Conservation (phyloP, 2,329 filamentous ascomycete genomes). For the Colletotrichum tanaceti region DNA sequence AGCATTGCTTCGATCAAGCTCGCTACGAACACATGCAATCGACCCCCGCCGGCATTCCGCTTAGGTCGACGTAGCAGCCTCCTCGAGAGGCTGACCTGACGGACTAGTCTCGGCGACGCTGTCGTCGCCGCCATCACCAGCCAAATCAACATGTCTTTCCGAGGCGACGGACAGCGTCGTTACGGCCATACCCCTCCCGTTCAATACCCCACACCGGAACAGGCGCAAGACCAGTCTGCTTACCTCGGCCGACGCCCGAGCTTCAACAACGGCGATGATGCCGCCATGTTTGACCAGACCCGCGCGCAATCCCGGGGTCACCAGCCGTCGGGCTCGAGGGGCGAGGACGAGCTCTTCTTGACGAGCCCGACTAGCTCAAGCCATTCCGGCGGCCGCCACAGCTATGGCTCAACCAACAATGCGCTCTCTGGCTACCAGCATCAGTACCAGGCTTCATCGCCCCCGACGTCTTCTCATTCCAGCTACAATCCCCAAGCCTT, state of each 20-base stretch:
- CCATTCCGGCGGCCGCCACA: slow-evolving; percentile 46
- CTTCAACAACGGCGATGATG: slow-evolving; percentile 82
- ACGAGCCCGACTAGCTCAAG: slow-evolving; percentile 56
- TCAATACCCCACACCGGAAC: slow-evolving; percentile 67
- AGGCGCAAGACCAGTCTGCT: slow-evolving; percentile 51
- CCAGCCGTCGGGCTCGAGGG: slow-evolving; percentile 48
- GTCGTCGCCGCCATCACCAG: not conserved
- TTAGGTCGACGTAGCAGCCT: slow-evolving; percentile 33
- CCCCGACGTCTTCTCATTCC: slow-evolving; percentile 59
- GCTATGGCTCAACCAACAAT: slow-evolving; percentile 58
- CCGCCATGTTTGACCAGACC: slow-evolving; percentile 51
- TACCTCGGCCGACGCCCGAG: slow-evolving; percentile 70
- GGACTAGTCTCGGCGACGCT: slow-evolving; percentile 6
- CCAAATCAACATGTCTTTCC: slow-evolving; percentile 67
- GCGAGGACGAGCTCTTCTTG: slow-evolving; percentile 74
- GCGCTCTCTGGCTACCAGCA: slow-evolving; percentile 65
- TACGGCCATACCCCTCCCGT: slow-evolving; percentile 76
- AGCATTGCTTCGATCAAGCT: slow-evolving; percentile 20
- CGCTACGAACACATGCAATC: slow-evolving; percentile 33
- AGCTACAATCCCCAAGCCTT: slow-evolving; percentile 80
- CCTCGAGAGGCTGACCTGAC: slow-evolving; percentile 21
- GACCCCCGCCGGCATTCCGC: slow-evolving; percentile 6
- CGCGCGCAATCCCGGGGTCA: slow-evolving; percentile 35
- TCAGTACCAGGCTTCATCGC: slow-evolving; percentile 60
- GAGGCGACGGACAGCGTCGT: slow-evolving; percentile 70